Base-by-base conservation (phyloP, 352 stramenopile species). In the Globisporangium ultimum region DNA sequence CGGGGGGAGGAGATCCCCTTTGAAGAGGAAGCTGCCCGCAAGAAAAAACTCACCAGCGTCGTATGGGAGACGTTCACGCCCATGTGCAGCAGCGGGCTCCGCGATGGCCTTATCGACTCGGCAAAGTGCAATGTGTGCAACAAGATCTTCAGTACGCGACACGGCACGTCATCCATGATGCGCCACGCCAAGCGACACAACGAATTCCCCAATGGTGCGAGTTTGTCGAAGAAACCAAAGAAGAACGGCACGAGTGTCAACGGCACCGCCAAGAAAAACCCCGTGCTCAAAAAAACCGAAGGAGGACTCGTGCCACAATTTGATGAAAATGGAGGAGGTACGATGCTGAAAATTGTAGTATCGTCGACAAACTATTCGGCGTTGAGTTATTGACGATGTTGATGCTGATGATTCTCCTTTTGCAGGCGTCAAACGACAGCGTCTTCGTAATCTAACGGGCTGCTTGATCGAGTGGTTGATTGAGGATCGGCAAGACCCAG, bases 91-190 rank as follows among this genome's bases (percentile, higher is more conserved):
- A 83, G 64, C 42, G 82, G 79, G 0, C 55, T 84, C 48, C 81
- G 78, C 51, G 81, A 91, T 53, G 82, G 82, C 22, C 59, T 88
- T 48, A 68, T 89, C 20, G 82, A 91, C 57, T 84, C 82, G 43
- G 82, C 82, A 49, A 88, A 89, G 62, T 91, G 82, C 67, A 83
- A 69, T 2, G 66, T 89, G 7, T 91, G 82, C 68, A 77, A 68
- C 61, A 91, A 91, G 59, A 68, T 89, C 28, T 91, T 91, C 60
- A 89, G 79, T 24, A 89, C 82, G 55, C 68, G 82, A n/a, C 82
- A 91, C 55, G 82, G 82, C 53, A 91, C 82, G 52, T 91, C 82
- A 48, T 87, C 74, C 12, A 91, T 91, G 82, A 91, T 91, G 82
- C 82, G 82, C 24, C 82, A 91, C 54, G 82, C 82, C 34, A 91